Base-by-base conservation (phyloP, 2,329 filamentous ascomycete species). In the Talaromyces sp. region DNA sequence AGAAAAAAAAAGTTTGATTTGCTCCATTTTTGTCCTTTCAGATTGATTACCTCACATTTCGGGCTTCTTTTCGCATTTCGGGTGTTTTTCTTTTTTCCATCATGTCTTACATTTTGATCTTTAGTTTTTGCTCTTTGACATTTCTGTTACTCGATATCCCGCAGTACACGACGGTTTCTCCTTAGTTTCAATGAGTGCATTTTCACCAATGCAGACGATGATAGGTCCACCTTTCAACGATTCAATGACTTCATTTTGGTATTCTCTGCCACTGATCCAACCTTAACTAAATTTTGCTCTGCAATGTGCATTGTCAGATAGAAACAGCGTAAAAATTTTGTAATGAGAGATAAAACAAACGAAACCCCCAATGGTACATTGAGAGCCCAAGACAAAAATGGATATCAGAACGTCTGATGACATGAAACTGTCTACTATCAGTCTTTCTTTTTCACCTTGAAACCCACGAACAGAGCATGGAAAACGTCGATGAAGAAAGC, bases 151-250 rank as follows among this genome's bases (percentile, higher is more conserved):
- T 46, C 51, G 49, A 65, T 65, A 65, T 63, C 63, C 62, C 63
- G 57, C 62, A 63, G 62, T 63, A 64, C 49, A 63, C 58, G 62
- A 59, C 53, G 62, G 60, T 30, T 51, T 55, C 42, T 58, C 47
- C 47, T 54, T 56, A 7, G 51, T 32, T 51, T 30, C 27, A 52
- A 47, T 41, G 49, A 47, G 47, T 33, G 17, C 19, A 32, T 19
- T 43, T 22, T 29, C 3, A 8, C 19, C 9, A 16, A 24, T 13
- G 11, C 20, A 20, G 30, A 35, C 32, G 7, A 43, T 35, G 33
- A 35, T 35, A 3, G 9, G 33, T 35, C 17, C 36, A 19, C n/a
- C 4, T 19, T 20, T 11, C 33, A 36, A 36, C 2, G 20, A 6
- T 10, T 39, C 10, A 19, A 39, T 3, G 20, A 16, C 41, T 16